phyloP scores from a whole-genome alignment of 164 flowering plant genomes.

The Umbellularia californica region DNA sequence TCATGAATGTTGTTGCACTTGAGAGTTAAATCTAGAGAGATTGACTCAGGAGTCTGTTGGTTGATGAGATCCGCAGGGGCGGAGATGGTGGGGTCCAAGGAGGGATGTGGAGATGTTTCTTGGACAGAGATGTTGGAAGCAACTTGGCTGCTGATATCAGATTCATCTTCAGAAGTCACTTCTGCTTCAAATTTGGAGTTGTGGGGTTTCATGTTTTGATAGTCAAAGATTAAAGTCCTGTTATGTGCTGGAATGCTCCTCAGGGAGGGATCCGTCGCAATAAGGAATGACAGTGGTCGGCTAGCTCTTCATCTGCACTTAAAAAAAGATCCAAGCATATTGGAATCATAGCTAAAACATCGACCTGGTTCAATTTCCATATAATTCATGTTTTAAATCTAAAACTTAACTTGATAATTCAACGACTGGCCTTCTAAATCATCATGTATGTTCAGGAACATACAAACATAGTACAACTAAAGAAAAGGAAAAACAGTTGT shows the following conservation, averaged over 20 bases:
- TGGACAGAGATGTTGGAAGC: slow-evolving; percentile 50
- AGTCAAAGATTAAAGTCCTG: background rate
- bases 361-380: background rate
- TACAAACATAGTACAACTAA: background rate
- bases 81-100: slow-evolving; percentile 21
- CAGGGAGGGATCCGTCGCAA: background rate
- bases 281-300: background rate
- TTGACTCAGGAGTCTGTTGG: slow-evolving; percentile 18
- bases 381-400: background rate
- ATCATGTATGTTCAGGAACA: background rate
- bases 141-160: slow-evolving; percentile 52
- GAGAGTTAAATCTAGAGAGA: slow-evolving; percentile 61
- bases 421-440: background rate
- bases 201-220: slow-evolving; percentile 33
- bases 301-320: slow-evolving; percentile 19
- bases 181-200: slow-evolving; percentile 31
- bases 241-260: background rate
- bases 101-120: slow-evolving; percentile 31
- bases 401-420: background rate
- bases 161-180: slow-evolving; percentile 45
- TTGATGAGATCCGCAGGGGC: slow-evolving; percentile 21
- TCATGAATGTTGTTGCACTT: slow-evolving; percentile 21
- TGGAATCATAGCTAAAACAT: background rate
- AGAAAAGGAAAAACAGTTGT: background rate
- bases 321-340: background rate